These are phyloP conservation scores for Cruciata laevipes DNA, from an alignment of 257 asterid genomes.

Conservation along the genomic window DNA sequence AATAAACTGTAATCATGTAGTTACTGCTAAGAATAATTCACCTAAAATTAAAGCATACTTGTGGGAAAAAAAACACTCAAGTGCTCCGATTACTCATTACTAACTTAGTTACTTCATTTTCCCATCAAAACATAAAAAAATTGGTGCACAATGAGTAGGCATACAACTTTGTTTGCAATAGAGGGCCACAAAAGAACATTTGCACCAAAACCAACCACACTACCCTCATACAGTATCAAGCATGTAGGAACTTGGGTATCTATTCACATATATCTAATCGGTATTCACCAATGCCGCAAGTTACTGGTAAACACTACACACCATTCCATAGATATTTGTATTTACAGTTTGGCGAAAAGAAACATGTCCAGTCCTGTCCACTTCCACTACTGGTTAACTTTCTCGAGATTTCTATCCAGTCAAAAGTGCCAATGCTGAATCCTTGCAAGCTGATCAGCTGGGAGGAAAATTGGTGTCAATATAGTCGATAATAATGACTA, in stretches of 20 bases:
- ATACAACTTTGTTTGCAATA: background rate
- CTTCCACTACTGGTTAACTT: conserved; percentile 22
- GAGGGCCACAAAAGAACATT: background rate
- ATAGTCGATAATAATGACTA: conserved; percentile 29
- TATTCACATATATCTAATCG: background rate
- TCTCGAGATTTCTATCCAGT: conserved; percentile 36
- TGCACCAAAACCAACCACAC: conserved; percentile 17
- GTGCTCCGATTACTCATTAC: background rate
- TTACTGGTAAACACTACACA: conserved; percentile 16
- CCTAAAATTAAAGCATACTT: background rate
- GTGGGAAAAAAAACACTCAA: no score
- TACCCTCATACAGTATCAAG: conserved; percentile 18
- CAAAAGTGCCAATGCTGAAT: conserved; percentile 32
- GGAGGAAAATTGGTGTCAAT: conserved; percentile 36
- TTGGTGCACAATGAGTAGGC: background rate
- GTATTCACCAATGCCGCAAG: conserved; percentile 19
- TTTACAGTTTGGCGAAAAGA: conserved; percentile 51
- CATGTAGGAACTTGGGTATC: conserved; percentile 3
- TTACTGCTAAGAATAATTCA: no score
- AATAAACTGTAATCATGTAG: no score
- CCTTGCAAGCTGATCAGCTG: conserved; percentile 25
- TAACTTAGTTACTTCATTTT: background rate
- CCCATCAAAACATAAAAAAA: background rate
- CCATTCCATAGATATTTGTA: conserved; percentile 35
- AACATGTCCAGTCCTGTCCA: conserved; percentile 35